A percentile compares a stretch with the other conserved stretches of the same genome.
These are phyloP conservation scores for Fusarium denticulatum DNA, from an alignment of 2,329 filamentous ascomycete species.

Conservation along the genomic window DNA sequence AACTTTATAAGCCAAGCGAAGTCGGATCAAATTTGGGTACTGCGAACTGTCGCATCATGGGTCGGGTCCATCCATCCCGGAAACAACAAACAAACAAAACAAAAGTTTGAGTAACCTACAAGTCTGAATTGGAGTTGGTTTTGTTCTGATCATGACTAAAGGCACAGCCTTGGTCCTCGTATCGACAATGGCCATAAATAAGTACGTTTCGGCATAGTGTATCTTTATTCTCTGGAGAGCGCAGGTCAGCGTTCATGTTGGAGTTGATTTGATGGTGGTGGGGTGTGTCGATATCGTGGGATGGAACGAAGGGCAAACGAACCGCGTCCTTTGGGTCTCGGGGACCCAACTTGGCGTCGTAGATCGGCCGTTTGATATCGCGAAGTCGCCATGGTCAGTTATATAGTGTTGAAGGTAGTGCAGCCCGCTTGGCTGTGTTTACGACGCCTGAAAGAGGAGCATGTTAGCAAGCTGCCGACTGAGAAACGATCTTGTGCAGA, in stretches of 20 bases:
- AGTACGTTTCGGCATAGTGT: constrained; percentile 91
- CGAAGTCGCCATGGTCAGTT: constrained; percentile 57
- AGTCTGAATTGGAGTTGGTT: constrained; percentile 57
- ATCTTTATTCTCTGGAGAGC: constrained; percentile 77
- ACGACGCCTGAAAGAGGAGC: constrained; percentile 51
- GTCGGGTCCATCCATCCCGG: neutral
- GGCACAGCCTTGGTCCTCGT: constrained; percentile 88
- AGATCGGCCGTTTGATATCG: constrained; percentile 58
- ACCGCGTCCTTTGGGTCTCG: constrained; percentile 67
- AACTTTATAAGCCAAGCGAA: constrained; percentile 17
- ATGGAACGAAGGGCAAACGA: constrained; percentile 42
- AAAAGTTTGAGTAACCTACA: constrained; percentile 52
- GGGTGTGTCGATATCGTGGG: constrained; percentile 1
- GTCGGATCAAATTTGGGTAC: neutral
- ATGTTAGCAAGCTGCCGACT: constrained; percentile 22
- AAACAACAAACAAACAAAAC: constrained; percentile 4
- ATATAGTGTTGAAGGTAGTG: constrained; percentile 40
- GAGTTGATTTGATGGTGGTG: neutral
- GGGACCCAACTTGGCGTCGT: constrained; percentile 64
- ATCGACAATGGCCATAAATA: constrained; percentile 93
- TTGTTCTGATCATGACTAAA: constrained; percentile 88
- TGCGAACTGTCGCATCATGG: constrained; percentile 17
- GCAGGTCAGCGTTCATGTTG: constrained; percentile 17
- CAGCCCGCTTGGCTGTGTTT: constrained; percentile 53
- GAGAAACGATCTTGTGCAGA: neutral